These are phyloP conservation scores for Knoxdaviesia proteae DNA, from an alignment of 2,329 filamentous ascomycete genomes.

Conservation along the genomic window DNA sequence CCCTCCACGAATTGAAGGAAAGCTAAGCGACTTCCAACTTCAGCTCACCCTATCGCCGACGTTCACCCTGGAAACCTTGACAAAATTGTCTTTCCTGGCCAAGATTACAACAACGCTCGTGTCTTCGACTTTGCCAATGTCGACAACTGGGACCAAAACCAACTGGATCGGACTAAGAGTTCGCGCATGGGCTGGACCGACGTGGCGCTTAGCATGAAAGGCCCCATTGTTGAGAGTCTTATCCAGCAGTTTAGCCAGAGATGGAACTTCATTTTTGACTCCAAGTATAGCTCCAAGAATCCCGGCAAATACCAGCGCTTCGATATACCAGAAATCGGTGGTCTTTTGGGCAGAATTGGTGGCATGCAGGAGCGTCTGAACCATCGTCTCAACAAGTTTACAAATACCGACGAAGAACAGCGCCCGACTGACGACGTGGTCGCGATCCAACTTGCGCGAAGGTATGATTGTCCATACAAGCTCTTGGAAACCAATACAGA, in stretches of 20 bases:
- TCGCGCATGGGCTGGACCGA: slow-evolving; percentile 91
- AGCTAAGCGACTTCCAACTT: slow-evolving; percentile 4
- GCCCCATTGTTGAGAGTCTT: slow-evolving; percentile 56
- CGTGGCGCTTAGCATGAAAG: slow-evolving; percentile 55
- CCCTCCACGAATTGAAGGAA: background rate
- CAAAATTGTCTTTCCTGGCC: slow-evolving; percentile 63
- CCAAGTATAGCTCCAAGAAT: slow-evolving; percentile 47
- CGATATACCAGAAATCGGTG: no score
- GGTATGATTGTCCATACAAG: slow-evolving; percentile 13
- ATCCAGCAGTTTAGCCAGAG: slow-evolving; percentile 61
- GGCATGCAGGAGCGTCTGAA: background rate
- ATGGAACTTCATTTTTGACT: slow-evolving; percentile 79
- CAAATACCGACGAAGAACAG: background rate
- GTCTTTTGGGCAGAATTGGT: no score
- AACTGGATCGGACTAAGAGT: slow-evolving; percentile 58
- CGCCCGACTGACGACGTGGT: no score
- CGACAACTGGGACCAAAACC: slow-evolving; percentile 63
- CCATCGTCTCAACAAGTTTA: slow-evolving; percentile 1
- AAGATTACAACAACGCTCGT: slow-evolving; percentile 81
- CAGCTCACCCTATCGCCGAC: slow-evolving; percentile 59
- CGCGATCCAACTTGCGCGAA: slow-evolving; percentile 28
- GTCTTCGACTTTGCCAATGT: slow-evolving; percentile 69
- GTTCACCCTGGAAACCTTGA: slow-evolving; percentile 61
- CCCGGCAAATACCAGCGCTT: slow-evolving; percentile 26
- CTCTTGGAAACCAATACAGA: background rate